Conservation (phyloP, 2,329 filamentous ascomycete species). For the Helicocarpus griseus region DNA sequence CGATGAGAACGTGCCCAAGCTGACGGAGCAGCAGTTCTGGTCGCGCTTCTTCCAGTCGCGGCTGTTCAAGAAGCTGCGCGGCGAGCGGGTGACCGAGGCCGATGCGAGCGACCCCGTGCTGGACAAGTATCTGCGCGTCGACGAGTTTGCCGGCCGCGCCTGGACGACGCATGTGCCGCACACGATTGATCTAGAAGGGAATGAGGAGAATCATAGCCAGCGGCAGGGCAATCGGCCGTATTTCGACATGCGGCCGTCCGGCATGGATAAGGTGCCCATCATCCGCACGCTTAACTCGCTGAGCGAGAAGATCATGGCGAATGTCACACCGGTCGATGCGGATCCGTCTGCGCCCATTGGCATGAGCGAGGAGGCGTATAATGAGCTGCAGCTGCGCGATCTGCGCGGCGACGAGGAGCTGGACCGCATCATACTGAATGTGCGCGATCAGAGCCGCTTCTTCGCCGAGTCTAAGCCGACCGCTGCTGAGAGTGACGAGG, state of each 20-base stretch:
- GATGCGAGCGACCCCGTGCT: conserved; percentile 71
- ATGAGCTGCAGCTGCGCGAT: conserved; percentile 68
- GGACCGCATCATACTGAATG: conserved; percentile 70
- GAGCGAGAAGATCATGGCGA: conserved; percentile 86
- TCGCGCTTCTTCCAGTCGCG: conserved; percentile 86
- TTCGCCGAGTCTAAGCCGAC: conserved; percentile 44
- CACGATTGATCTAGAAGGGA: conserved; percentile 85
- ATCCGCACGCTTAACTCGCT: conserved; percentile 81
- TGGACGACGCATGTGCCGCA: conserved; percentile 63
- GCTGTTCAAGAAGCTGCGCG: conserved; percentile 81
- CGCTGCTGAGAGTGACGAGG: conserved; percentile 33
- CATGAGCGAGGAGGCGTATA: conserved; percentile 63
- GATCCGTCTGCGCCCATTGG: conserved; percentile 56
- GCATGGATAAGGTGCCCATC: conserved; percentile 71
- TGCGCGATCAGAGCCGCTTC: conserved; percentile 78
- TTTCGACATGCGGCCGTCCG: conserved; percentile 72
- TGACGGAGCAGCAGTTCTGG: conserved; percentile 80
- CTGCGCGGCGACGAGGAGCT: conserved; percentile 65
- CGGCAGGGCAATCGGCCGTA: conserved; percentile 80
- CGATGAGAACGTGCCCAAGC: conserved; percentile 79
- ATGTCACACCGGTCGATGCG: conserved; percentile 70
- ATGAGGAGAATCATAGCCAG: conserved; percentile 89
- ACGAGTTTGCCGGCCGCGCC: conserved; percentile 47
- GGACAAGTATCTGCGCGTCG: conserved; percentile 72
- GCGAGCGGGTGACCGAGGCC: conserved; percentile 70